phyloP scores from a whole-genome alignment of 2,329 filamentous ascomycete species.

The Sclerotinia borealis region DNA sequence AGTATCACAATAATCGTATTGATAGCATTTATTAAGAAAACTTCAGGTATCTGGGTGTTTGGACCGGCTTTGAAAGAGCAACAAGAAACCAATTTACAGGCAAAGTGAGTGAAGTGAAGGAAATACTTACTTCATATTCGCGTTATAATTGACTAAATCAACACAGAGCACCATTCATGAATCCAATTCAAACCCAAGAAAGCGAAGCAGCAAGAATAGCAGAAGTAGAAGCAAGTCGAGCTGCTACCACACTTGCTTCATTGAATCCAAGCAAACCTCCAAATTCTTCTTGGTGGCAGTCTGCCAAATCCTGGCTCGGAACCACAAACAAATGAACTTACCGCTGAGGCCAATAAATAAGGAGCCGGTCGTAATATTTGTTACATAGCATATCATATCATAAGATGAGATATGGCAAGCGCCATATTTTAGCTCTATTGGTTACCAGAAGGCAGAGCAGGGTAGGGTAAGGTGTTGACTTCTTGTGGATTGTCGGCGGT shows the following conservation, averaged over 20 bases:
- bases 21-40: not conserved
- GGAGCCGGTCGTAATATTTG: not conserved
- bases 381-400: not conserved
- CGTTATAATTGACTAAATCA: slow-evolving; percentile 11
- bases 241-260: slow-evolving; percentile 17
- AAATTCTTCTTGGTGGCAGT: slow-evolving; percentile 26
- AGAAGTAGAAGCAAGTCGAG: slow-evolving; percentile 22
- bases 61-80: slow-evolving; percentile 30
- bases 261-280: slow-evolving; percentile 16
- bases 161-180: slow-evolving; percentile 18
- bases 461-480: not conserved
- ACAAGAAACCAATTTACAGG: slow-evolving; percentile 18
- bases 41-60: slow-evolving; percentile 28
- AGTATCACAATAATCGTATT: not conserved
- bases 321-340: not conserved
- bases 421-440: not conserved
- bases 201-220: slow-evolving; percentile 15
- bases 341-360: not conserved
- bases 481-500: not conserved
- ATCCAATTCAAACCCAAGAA: slow-evolving; percentile 8
- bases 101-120: slow-evolving; percentile 14
- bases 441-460: not conserved
- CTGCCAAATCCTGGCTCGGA: slow-evolving; percentile 16
- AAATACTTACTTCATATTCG: not conserved
- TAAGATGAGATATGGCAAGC: not conserved